Percentiles rank a stretch among this genome's conserved stretches.
phyloP scores from a whole-genome alignment of 2,329 filamentous ascomycete species.

The Scolecobasidium constrictum region DNA sequence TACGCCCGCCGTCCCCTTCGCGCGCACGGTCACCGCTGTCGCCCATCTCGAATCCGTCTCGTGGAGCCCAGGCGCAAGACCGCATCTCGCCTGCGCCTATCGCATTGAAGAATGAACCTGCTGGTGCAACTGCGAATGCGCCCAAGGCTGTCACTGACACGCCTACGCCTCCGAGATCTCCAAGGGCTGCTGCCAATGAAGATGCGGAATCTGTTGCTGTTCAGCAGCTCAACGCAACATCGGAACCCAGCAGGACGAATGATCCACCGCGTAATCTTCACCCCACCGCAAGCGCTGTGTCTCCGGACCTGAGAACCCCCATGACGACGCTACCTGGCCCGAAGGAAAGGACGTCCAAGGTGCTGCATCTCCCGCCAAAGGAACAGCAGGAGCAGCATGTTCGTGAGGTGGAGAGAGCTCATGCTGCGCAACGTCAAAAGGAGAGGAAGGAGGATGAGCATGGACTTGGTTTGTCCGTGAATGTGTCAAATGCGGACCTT shows the following conservation, averaged over 20 bases:
- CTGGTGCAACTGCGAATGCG: not conserved
- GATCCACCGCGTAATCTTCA: not conserved
- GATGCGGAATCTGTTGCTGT: not conserved
- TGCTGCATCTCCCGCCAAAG: conserved; percentile 37
- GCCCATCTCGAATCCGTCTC: not conserved
- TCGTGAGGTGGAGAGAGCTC: conserved; percentile 28
- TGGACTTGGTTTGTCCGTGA: conserved; percentile 18
- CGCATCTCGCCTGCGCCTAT: not conserved
- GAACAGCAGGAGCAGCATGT: conserved; percentile 38
- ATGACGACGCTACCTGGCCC: conserved; percentile 1
- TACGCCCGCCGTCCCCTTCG: not conserved
- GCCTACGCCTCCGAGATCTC: not conserved
- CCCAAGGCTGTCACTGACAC: not conserved
- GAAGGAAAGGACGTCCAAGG: conserved; percentile 14
- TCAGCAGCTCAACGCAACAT: not conserved
- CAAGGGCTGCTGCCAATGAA: not conserved
- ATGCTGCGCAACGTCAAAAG: conserved; percentile 25
- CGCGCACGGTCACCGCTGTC: not conserved
- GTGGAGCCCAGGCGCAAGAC: not conserved
- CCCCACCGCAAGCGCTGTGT: not conserved
- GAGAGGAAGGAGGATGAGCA: conserved; percentile 27
- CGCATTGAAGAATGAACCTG: not conserved
- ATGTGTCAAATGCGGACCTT: conserved; percentile 17
- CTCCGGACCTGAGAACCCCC: not conserved
- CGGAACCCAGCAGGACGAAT: no score